These are phyloP conservation scores for Carex myosuroides DNA, from an alignment of 176 grass and related monocot genomes.

Conservation along the genomic window DNA sequence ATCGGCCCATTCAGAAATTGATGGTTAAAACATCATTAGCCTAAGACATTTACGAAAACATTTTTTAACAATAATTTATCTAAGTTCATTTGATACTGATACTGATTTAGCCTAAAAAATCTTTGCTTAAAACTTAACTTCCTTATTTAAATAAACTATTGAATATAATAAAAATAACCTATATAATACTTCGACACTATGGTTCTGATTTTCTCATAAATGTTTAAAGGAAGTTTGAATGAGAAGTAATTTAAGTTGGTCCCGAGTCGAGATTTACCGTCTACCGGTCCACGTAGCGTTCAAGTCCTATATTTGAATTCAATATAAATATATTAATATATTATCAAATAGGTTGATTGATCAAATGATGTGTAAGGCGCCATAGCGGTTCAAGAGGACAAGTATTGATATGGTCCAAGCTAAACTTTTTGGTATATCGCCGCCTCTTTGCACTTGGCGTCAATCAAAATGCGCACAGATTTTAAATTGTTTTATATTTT, in stretches of 20 bases:
- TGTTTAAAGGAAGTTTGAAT: not conserved
- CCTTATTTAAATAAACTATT: too few relatives aligned
- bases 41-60: too few relatives aligned
- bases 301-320: not conserved
- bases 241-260: not conserved
- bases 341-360: not conserved
- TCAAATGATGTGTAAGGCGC: not conserved
- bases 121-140: too few relatives aligned
- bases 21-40: too few relatives aligned
- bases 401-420: not conserved
- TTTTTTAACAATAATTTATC: too few relatives aligned
- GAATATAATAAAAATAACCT: too few relatives aligned
- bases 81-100: too few relatives aligned
- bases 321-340: not conserved
- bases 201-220: too few relatives aligned
- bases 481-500: not conserved
- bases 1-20: not conserved
- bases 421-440: not conserved
- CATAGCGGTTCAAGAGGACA: not conserved
- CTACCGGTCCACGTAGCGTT: not conserved
- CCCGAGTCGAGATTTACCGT: not conserved
- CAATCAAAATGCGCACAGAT: not conserved
- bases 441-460: not conserved
- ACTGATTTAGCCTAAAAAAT: too few relatives aligned
- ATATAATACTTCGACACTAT: too few relatives aligned